Conservation (phyloP, 805 yeast species). For the Dipodascus albidus region DNA sequence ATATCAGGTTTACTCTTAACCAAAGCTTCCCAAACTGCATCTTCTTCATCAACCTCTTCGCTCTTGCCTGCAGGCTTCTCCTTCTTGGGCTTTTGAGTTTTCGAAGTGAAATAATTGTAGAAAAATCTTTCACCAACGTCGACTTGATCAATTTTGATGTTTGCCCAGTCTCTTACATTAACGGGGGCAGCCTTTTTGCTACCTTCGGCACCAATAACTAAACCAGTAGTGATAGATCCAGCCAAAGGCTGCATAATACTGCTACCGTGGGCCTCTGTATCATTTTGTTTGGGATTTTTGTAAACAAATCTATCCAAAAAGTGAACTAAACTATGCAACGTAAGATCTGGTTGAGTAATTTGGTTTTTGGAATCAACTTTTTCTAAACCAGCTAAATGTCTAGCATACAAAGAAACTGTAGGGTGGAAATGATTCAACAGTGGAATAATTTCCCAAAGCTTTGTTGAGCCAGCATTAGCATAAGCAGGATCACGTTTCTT, state of each 20-base stretch:
- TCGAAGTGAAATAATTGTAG: conserved; percentile 70
- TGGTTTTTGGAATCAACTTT: conserved; percentile 31
- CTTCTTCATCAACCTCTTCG: conserved; percentile 37
- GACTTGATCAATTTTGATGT: conserved; percentile 43
- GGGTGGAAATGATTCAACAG: conserved; percentile 85
- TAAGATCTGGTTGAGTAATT: conserved; percentile 74
- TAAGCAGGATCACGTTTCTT: conserved; percentile 85
- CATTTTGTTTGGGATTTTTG: conserved; percentile 76
- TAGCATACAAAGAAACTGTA: conserved; percentile 73
- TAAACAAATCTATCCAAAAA: conserved; percentile 94
- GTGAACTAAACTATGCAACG: conserved; percentile 75
- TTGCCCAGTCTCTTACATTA: conserved; percentile 77
- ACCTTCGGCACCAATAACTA: conserved; percentile 5
- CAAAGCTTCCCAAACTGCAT: conserved; percentile 71
- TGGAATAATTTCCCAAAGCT: conserved; percentile 77
- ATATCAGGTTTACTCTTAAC: conserved; percentile 65
- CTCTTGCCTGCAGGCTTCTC: conserved; percentile 29
- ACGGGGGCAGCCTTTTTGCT: conserved; percentile 46
- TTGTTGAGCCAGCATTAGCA: conserved; percentile 73
- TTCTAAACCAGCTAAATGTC: conserved; percentile 29
- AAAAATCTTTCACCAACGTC: conserved; percentile 85
- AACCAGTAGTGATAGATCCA: conserved; percentile 46
- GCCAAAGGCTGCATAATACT: conserved; percentile 98
- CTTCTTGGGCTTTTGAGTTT: conserved; percentile 24
- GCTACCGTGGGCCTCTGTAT: conserved; percentile 55